Base-by-base conservation (phyloP, 768 basidiomycete species). In the Boletus coccyginus region DNA sequence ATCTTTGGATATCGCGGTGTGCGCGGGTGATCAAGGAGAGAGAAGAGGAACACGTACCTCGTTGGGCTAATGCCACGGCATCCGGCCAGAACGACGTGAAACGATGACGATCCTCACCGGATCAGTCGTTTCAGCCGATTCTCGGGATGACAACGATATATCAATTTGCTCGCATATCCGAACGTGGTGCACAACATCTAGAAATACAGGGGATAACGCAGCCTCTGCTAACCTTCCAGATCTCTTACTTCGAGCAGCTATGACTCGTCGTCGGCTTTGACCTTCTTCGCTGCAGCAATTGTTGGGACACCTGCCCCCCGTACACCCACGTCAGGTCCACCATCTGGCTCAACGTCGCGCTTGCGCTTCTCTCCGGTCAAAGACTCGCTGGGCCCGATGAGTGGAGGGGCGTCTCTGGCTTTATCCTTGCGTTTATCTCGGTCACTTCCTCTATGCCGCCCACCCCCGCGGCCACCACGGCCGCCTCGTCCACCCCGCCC, bases 331-430 rank as follows among this genome's bases (percentile, higher is more conserved):
- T 86, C 82, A 3, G 85, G 82, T 0, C 86, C 90, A 61, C 89
- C 90, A 63, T 91, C 90, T 2, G 88, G 89, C 65, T 91, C 90
- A 0, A 88, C 77, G 1, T 79, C 84, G 39, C 88, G 81, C 69
- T 91, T 92, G 56, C 90, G 77, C 75, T 92, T 92, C 60, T 87
- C 87, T 31, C 88, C 88, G 2, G 74, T 69, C 56, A 75, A 75
- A 41, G 82, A 83, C 9, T 75, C 79, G 5, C 67, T 75, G 12
- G 62, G 64, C 3, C 64, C 57, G 19, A 67, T 49, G 6, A 47
- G 60, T 12, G 73, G 62, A 12, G 58, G 56, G 5, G 59, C 66
- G 11, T 56, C 60, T 4, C 52, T 63, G 17, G 55, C 58, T 21
- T 57, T 60, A 36, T 49, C 47, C 43, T 55, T 68, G 16, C 52